Evolutionary conservation across 1,284 basidiomycete species (phyloP).

Genomic region (Ganoderma lingzhi): DNA sequence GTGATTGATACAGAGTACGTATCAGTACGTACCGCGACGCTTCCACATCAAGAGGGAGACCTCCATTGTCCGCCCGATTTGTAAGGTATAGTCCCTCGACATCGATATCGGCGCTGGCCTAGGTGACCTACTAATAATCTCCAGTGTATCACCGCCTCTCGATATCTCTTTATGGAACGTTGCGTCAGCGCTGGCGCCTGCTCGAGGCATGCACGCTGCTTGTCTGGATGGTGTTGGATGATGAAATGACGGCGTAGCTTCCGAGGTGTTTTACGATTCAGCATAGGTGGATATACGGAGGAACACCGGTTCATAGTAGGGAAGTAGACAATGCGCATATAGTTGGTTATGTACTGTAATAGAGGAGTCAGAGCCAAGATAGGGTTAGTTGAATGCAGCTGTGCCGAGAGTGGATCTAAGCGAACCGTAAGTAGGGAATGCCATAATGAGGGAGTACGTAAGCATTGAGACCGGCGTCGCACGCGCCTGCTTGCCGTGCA

Average conservation of each 20-base stretch:
- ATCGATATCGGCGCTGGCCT: background rate
- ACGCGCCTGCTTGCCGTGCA: conserved; percentile 11
- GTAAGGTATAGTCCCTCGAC: background rate
- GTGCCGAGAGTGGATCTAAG: background rate
- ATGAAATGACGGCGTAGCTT: conserved; percentile 2
- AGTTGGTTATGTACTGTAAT: background rate
- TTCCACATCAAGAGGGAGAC: background rate
- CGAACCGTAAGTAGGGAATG: conserved; percentile 13
- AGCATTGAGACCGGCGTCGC: conserved; percentile 18
- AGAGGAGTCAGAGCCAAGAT: background rate
- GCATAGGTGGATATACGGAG: background rate
- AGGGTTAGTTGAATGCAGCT: background rate
- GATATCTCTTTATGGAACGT: conserved; percentile 10
- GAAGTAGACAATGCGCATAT: background rate
- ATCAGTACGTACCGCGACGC: background rate
- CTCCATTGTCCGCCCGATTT: conserved; percentile 24
- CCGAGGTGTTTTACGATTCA: background rate
- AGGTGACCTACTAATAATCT: background rate
- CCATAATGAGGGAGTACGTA: conserved; percentile 26
- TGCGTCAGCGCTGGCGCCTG: background rate
- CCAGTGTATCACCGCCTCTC: conserved; percentile 4
- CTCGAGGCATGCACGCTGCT: background rate
- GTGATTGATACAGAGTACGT: background rate
- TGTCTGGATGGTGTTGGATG: background rate
- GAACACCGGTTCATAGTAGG: background rate